Evolutionary conservation across 805 yeast species (phyloP), one percentile per base, ranked within the genome.

Genomic region (Ogataea angusta): DNA sequence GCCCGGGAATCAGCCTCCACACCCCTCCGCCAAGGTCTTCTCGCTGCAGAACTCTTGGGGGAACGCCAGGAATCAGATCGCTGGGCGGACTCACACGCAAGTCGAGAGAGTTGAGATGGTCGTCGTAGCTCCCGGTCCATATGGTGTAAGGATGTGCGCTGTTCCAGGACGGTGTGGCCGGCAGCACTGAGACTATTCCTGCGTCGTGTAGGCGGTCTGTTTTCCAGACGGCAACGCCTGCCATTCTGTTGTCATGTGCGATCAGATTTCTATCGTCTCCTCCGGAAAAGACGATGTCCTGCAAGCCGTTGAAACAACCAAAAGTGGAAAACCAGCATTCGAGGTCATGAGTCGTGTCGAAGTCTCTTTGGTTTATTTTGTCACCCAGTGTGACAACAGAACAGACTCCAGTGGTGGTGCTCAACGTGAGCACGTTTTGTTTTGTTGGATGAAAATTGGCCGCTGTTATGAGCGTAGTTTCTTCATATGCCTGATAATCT

Each of bases 51-150:
- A 69, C 67, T 22, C 60, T 63, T 24, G 91, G 91, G 1, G 74
- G 64, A n/a, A 68, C 53, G 1, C 84, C 82, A 17, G 60, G 65
- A 59, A 58, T 52, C 68, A 68, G 49, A 51, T 66, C 50, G 56
- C 46, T 34, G 37, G 59, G 63, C 53, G 72, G 73, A 12, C 70
- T 52, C 46, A 77, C 71, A 43, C 96, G 63, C 31, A 87, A 56
- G 62, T 90, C 97, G 26, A 87, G 65, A 1, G 75, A 62, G 38
- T 89, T 70, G 35, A 93, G 61, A 41, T 73, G 60, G 55, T 91
- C 98, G 61, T 91, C 99, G 60, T 91, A 91, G 0, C 95, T 84
- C 0, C 99, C 99, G 0, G 97, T 88, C 81, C 86, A 80, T 15
- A 87, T 45, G 4, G 67, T 67, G 49, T 72, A 68, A 2, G 79